Evolutionary conservation across 1,284 basidiomycete species (phyloP).

Genomic region (Heterobasidion parviporum): DNA sequence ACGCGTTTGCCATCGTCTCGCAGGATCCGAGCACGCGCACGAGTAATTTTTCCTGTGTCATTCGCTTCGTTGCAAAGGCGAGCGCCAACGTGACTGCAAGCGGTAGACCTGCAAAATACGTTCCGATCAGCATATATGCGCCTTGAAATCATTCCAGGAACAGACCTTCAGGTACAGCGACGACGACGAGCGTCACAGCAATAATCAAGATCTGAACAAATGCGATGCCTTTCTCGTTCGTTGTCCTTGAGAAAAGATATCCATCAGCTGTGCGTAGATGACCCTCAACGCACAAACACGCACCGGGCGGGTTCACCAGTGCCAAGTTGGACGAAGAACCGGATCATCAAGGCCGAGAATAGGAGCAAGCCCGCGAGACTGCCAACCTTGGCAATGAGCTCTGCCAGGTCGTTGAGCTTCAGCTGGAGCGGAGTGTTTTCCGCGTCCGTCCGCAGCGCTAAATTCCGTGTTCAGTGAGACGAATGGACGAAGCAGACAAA

Average conservation of each 20-base stretch:
- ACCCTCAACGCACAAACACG: constrained; percentile 23
- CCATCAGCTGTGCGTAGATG: constrained; percentile 1
- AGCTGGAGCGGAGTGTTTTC: constrained; percentile 91
- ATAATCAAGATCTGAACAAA: constrained; percentile 96
- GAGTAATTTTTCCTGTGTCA: constrained; percentile 91
- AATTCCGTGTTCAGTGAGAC: neutral
- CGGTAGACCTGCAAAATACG: constrained; percentile 60
- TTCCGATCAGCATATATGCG: constrained; percentile 8
- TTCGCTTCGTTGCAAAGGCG: constrained; percentile 94
- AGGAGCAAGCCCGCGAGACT: constrained; percentile 76
- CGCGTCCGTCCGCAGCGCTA: constrained; percentile 72
- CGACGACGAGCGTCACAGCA: constrained; percentile 90
- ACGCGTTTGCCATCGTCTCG: constrained; percentile 98
- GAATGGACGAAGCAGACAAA: neutral
- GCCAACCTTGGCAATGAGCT: constrained; percentile 90
- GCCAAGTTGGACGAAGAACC: constrained; percentile 86
- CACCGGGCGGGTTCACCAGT: constrained; percentile 35
- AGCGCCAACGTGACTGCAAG: constrained; percentile 94
- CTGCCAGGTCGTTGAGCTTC: constrained; percentile 90
- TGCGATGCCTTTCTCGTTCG: constrained; percentile 81
- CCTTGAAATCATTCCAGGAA: constrained; percentile 2
- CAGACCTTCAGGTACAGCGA: constrained; percentile 91
- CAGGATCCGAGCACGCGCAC: constrained; percentile 94
- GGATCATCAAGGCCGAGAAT: constrained; percentile 85
- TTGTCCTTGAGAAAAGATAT: constrained; percentile 33